Evolutionary conservation across 768 basidiomycete genomes (phyloP).

Genomic region (Termitomyces sp.): DNA sequence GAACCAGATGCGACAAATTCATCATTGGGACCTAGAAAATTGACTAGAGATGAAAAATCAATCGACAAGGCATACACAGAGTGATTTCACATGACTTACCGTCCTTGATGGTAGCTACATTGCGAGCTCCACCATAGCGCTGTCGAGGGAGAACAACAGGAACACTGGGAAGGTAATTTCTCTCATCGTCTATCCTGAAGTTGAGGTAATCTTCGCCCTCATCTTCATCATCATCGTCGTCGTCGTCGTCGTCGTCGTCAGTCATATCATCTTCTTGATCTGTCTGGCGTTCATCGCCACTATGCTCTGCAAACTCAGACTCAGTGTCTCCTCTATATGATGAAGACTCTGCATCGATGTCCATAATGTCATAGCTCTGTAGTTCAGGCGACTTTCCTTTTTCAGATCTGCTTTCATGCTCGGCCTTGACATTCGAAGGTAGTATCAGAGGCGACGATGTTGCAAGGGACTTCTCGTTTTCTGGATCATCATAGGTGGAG

Average conservation of each 20-base stretch:
- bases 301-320: constrained; percentile 14
- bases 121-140: constrained; percentile 66
- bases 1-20: constrained; percentile 81
- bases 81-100: constrained; percentile 38
- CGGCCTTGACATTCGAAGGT: constrained; percentile 21
- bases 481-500: constrained; percentile 63
- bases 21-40: constrained; percentile 74
- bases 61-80: not conserved
- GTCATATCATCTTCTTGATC: not conserved
- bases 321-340: constrained; percentile 13
- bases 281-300: constrained; percentile 12
- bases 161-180: constrained; percentile 26
- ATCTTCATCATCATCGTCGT: too few relatives aligned
- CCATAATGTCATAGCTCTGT: constrained; percentile 17
- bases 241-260: constrained; percentile 16
- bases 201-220: constrained; percentile 22
- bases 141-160: constrained; percentile 58
- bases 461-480: constrained; percentile 12
- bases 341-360: constrained; percentile 18
- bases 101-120: constrained; percentile 83
- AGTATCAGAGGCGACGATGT: constrained; percentile 22
- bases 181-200: constrained; percentile 17
- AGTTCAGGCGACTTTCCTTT: not conserved
- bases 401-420: constrained; percentile 11
- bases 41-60: constrained; percentile 42